These are phyloP conservation scores for Antitrichia curtipendula DNA, from an alignment of 225 moss, liverwort and hornwort genomes.

Conservation along the genomic window DNA sequence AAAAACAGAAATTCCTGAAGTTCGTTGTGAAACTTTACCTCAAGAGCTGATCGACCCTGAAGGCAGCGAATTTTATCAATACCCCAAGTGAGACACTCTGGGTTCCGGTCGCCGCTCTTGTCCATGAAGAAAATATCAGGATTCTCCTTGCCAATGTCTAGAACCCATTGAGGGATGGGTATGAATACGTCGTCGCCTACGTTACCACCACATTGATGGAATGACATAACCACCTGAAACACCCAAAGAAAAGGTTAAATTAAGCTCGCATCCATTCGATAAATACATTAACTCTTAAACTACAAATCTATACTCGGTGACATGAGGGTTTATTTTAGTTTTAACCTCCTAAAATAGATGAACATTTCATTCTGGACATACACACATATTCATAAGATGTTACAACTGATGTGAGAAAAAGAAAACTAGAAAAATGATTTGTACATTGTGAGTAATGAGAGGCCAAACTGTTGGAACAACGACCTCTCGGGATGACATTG, in stretches of 20 bases:
- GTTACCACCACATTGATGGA: constrained; percentile 74
- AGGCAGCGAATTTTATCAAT: constrained; percentile 55
- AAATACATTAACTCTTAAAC: background rate
- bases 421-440: background rate
- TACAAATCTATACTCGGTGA: background rate
- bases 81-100: constrained; percentile 66
- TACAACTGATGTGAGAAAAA: background rate
- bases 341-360: background rate
- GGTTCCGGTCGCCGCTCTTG: constrained; percentile 40
- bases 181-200: constrained; percentile 55
- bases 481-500: background rate
- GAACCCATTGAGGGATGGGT: constrained; percentile 65
- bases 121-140: constrained; percentile 73
- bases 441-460: background rate
- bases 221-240: constrained; percentile 87
- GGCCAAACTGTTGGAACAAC: background rate
- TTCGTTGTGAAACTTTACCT: constrained; percentile 10
- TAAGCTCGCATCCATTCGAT: background rate
- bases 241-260: background rate
- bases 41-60: constrained; percentile 47
- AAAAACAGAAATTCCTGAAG: background rate
- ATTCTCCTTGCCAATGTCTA: constrained; percentile 54
- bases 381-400: too few species aligned
- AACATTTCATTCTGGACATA: background rate
- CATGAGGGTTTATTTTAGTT: background rate